Evolutionary conservation across 1,139 yeast genomes (phyloP).

Genomic region (Geotrichum phurueaensis): DNA sequence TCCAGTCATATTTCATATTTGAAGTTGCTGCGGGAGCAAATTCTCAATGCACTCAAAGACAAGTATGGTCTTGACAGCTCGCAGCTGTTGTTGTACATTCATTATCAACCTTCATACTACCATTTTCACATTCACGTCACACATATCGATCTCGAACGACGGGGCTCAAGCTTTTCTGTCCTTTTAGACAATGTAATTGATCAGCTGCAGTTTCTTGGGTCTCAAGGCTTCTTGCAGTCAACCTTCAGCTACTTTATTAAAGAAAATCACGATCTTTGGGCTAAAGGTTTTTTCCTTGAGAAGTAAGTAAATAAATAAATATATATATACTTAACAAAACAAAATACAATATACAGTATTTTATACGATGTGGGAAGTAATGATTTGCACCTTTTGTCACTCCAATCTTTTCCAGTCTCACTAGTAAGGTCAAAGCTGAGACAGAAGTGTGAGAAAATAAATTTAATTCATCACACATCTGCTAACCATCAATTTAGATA

Average conservation of each 20-base stretch:
- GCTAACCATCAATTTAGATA: constrained; percentile 56
- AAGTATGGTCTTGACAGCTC: constrained; percentile 43
- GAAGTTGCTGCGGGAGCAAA: constrained; percentile 40
- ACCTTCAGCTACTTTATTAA: constrained; percentile 57
- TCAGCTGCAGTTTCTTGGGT: constrained; percentile 50
- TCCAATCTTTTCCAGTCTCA: too few relatives aligned
- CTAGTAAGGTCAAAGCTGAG: constrained; percentile 75
- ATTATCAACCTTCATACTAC: constrained; percentile 93
- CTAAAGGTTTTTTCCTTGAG: constrained; percentile 12
- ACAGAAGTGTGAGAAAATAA: constrained; percentile 86
- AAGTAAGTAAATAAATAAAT: too few relatives aligned
- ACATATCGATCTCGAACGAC: constrained; percentile 64
- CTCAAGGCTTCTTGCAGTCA: constrained; percentile 45
- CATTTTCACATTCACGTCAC: constrained; percentile 94
- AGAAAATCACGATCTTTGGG: constrained; percentile 77
- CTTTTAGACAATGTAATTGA: constrained; percentile 78
- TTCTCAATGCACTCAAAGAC: constrained; percentile 45
- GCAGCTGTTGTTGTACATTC: constrained; percentile 68
- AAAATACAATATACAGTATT: too few relatives aligned
- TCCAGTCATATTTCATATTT: constrained; percentile 55
- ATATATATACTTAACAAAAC: too few relatives aligned
- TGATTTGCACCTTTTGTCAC: too few relatives aligned
- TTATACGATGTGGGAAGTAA: too few relatives aligned
- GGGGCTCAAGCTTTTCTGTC: constrained; percentile 73
- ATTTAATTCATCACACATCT: constrained; percentile 66